Base-by-base conservation (phyloP, 176 grass and related monocot genomes). In the Cenchrus purpureus region DNA sequence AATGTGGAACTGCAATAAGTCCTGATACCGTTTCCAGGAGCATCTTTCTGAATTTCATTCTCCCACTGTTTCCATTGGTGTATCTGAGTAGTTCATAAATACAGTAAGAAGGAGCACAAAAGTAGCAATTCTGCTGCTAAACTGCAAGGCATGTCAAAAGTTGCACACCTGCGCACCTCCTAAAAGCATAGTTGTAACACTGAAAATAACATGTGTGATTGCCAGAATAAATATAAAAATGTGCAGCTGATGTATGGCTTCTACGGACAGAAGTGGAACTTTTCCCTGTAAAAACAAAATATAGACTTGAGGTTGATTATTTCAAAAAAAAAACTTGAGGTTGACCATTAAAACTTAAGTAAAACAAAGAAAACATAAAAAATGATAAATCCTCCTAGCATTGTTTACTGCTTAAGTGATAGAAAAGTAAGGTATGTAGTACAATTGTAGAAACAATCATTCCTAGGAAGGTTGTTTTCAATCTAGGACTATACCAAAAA, bases 221-320 rank as follows among this genome's bases (percentile, higher is more conserved):
- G 95, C 95, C 76, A 97, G 78, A 78, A 98, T 90, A 73, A 98
- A 98, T 84, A 95, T 95, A 83, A 98, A 98, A 50, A 98, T 94
- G 72, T 98, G 95, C 89, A 98, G 78, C 62, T 91, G 92, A 86
- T 95, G 92, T 86, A 87, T 89, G 51, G 95, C 95, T 86, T 98
- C 95, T 53, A 98, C 71, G 58, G 95, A 95, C 71, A 95, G 78
- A 63, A 98, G 55, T 63, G 95, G 95, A 79, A 87, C 88, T 85
- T 91, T 88, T 51, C 79, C 89, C 92, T 98, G 75, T 82, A 32
- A 89, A 73, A 84, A 88, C 17, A 82, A 71, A 81, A 20, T 80
- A 45, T 49, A 57, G 49, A 85, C 13, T 40, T 85, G 37, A 40
- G 37, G 37, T 40, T 40, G 37, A 40, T 40, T 40, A 40, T 40